Evolutionary conservation across 2,329 filamentous ascomycete species (phyloP), one percentile per base, ranked within the genome.

Genomic region (Fusarium begoniae): DNA sequence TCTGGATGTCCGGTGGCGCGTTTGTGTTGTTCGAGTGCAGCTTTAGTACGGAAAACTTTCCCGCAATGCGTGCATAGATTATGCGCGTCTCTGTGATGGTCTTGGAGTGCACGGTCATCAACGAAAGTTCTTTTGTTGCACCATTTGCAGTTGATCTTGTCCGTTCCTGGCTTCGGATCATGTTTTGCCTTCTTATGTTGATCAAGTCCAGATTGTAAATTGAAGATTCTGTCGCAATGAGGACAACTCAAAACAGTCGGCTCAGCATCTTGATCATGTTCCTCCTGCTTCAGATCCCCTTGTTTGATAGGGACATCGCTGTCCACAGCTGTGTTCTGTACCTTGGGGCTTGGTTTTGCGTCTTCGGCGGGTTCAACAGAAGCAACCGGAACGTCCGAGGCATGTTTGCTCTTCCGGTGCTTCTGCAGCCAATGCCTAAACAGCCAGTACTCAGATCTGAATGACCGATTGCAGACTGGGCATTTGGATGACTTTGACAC

Each of bases 51-150:
- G 12, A 51, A 51, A 8, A 2, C 30, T 11, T 35, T 24, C 8
- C 14, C 6, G 30, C 48, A 51, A 35, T 13, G 13, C 0, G n/a
- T 24, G 30, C 30, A 51, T 51, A 14, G 26, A 20, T 2, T 32
- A 35, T 51, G 48, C 11, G 4, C 24, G 22, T 24, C 10, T n/a
- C 7, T 35, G 22, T 14, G 8, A 35, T 51, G 30, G 1, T 24
- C 3, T 6, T 10, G 11, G 17, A 51, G 17, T 35, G 22, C 30
- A 20, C 1, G 0, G 17, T 8, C 5, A 51, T 35, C 11, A 20
- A 2, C 22, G 4, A 51, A 51, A 24, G 11, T 7, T 18, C 15
- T 51, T 24, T 13, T 20, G 30, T 18, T 20, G 30, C 48, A 51
- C 32, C 3, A 9, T 14, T 20, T 5, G 17, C 48, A 51, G 3